Conservation (phyloP, 2,329 filamentous ascomycete species). For the Clarireedia paspali region DNA sequence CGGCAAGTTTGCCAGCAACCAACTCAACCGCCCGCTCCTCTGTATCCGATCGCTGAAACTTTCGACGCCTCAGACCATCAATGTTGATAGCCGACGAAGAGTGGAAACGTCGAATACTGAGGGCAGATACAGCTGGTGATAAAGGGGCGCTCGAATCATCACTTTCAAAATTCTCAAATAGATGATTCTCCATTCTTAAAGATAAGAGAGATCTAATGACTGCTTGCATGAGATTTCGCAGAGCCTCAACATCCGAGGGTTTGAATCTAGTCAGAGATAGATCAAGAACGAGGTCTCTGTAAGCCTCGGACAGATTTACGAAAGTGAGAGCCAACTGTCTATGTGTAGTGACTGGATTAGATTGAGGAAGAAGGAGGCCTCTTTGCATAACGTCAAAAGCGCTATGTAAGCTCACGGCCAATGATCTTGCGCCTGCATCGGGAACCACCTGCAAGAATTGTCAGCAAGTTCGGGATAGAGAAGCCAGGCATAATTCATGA, state of each 20-base stretch:
- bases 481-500: background rate
- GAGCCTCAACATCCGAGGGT: conserved; percentile 40
- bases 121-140: background rate
- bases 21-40: conserved; percentile 27
- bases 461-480: background rate
- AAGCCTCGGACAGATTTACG: conserved; percentile 47
- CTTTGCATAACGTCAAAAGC: conserved; percentile 40
- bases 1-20: conserved; percentile 33
- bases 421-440: conserved; percentile 46
- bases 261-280: conserved; percentile 46
- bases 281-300: conserved; percentile 49
- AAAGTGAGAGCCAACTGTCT: conserved; percentile 43
- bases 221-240: conserved; percentile 48
- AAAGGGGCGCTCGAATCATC: background rate
- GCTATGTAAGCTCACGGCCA: conserved; percentile 41
- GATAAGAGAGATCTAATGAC: conserved; percentile 47
- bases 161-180: conserved; percentile 33
- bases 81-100: conserved; percentile 29
- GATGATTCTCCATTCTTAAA: conserved; percentile 40
- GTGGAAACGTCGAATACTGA: conserved; percentile 4
- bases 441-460: conserved; percentile 34
- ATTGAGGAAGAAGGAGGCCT: conserved; percentile 33
- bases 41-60: conserved; percentile 22
- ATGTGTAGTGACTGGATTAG: conserved; percentile 31
- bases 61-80: conserved; percentile 21